phyloP scores from a whole-genome alignment of 495 filamentous ascomycete species.

The Tuber aestivum region DNA sequence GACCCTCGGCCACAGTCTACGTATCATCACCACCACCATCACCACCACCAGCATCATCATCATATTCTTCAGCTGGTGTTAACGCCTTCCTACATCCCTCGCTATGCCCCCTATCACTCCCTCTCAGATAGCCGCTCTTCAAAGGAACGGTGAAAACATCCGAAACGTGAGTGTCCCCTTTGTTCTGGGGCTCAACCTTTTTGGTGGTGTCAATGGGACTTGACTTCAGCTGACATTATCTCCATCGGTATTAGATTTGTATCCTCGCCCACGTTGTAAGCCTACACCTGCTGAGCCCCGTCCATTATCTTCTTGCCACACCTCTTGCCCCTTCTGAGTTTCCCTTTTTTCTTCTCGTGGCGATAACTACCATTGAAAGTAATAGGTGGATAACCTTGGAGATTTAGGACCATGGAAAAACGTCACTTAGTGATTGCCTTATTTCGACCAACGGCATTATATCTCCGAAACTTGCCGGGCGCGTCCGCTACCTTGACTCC shows the following conservation, averaged over 20 bases:
- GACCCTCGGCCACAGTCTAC: neutral
- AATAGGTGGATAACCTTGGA: neutral
- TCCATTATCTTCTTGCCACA: conserved; percentile 2
- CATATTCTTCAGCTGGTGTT: neutral
- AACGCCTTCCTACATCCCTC: neutral
- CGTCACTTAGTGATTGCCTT: conserved; percentile 90
- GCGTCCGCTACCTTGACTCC: conserved; percentile 96
- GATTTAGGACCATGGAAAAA: conserved; percentile 87
- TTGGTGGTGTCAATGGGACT: conserved; percentile 9
- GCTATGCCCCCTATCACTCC: conserved; percentile 42
- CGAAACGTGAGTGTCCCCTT: conserved; percentile 38
- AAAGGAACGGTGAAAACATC: conserved; percentile 40
- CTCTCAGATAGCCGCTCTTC: conserved; percentile 39
- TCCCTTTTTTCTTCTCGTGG: neutral
- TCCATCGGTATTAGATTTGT: conserved; percentile 63
- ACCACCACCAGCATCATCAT: no score
- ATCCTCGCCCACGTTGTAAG: conserved; percentile 93
- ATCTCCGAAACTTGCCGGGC: conserved; percentile 91
- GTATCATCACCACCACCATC: neutral
- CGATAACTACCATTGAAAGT: neutral
- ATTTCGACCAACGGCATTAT: conserved; percentile 99
- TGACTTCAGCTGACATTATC: conserved; percentile 25
- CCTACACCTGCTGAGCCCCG: conserved; percentile 31
- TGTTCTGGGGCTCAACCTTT: neutral
- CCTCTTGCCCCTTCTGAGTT: neutral